Percentiles rank a stretch among this genome's conserved stretches.
These are phyloP conservation scores for Lophiotrema nucula DNA, from an alignment of 495 filamentous ascomycete genomes.

Conservation along the genomic window DNA sequence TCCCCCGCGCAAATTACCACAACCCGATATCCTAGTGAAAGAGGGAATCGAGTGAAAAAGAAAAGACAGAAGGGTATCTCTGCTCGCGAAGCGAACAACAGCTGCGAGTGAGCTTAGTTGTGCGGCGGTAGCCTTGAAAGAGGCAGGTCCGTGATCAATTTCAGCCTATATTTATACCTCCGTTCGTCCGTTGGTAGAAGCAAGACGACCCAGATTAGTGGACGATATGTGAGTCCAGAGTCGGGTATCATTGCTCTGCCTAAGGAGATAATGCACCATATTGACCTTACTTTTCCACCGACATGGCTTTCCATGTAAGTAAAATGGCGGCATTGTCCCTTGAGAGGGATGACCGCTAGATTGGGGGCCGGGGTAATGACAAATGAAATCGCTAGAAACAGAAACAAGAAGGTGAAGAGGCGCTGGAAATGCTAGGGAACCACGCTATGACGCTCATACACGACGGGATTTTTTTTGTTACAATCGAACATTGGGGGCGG, in stretches of 20 bases:
- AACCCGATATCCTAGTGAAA: not conserved
- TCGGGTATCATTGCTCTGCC: slow-evolving; percentile 7
- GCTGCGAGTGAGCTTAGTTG: slow-evolving; percentile 30
- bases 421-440: slow-evolving; percentile 36
- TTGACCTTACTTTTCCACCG: slow-evolving; percentile 25
- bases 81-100: slow-evolving; percentile 31
- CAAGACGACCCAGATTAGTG: slow-evolving; percentile 28
- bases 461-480: slow-evolving; percentile 18
- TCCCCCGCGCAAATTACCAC: not conserved
- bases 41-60: not conserved
- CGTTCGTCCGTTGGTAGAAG: slow-evolving; percentile 1
- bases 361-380: slow-evolving; percentile 19
- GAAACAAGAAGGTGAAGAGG: slow-evolving; percentile 19
- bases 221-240: slow-evolving; percentile 28
- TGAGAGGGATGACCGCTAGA: slow-evolving; percentile 8
- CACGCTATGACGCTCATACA: slow-evolving; percentile 43
- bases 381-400: slow-evolving; percentile 35
- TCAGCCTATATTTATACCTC: slow-evolving; percentile 17
- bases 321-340: too few species aligned
- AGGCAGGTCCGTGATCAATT: slow-evolving; percentile 24
- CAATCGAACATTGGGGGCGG: too few species aligned
- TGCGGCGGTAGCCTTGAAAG: slow-evolving; percentile 5
- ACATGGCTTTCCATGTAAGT: slow-evolving; percentile 2
- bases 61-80: slow-evolving; percentile 36
- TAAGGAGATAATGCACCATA: too few species aligned